These are phyloP conservation scores for Morella rubra DNA, from an alignment of 306 rosid species.

Conservation along the genomic window DNA sequence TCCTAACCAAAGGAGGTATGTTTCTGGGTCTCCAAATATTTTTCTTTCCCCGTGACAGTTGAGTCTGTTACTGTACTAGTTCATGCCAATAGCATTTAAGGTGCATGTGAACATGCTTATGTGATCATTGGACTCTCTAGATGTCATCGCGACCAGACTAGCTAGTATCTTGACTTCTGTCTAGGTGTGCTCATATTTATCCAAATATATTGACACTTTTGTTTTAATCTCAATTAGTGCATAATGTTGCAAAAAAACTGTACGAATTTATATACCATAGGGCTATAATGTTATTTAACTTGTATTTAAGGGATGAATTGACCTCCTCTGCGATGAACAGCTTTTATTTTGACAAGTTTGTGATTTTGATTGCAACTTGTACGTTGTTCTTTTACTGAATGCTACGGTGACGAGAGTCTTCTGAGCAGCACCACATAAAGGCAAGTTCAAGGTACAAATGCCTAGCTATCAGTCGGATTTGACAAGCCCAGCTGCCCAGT, in stretches of 20 bases:
- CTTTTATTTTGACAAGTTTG: neutral
- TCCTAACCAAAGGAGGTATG: constrained; percentile 28
- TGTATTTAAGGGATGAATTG: neutral
- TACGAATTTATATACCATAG: no score
- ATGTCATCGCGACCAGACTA: constrained; percentile 27
- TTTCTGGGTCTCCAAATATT: constrained; percentile 25
- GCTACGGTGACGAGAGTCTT: neutral
- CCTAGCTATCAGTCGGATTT: neutral
- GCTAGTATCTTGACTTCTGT: neutral
- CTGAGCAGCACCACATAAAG: neutral
- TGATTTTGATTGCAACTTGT: neutral
- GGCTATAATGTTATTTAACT: neutral
- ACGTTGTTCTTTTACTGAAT: neutral
- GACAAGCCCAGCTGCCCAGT: neutral
- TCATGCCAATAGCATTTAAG: constrained; percentile 43
- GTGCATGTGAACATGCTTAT: constrained; percentile 40
- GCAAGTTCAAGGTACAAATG: neutral
- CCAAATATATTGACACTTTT: no score
- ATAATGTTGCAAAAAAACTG: neutral
- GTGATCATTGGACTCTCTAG: constrained; percentile 23
- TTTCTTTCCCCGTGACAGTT: constrained; percentile 7
- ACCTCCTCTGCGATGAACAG: neutral
- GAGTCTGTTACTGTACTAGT: constrained; percentile 25
- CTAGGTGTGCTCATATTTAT: no score
- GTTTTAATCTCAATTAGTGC: neutral